These are phyloP conservation scores for Acidomyces sp. DNA, from an alignment of 495 filamentous ascomycete species.

Conservation along the genomic window DNA sequence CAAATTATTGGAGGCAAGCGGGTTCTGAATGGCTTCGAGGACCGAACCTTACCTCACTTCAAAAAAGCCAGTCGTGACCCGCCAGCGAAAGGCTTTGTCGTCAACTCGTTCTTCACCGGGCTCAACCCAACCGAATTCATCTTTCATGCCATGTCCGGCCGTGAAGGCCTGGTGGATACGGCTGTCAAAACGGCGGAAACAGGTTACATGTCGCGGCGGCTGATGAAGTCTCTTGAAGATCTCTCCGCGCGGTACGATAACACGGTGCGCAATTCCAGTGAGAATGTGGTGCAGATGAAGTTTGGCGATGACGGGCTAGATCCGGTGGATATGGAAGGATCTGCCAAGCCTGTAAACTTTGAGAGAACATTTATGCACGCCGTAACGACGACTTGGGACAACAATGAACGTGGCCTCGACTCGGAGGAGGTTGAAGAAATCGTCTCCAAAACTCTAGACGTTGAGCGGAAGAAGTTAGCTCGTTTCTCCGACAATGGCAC, in stretches of 20 bases:
- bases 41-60: constrained; percentile 88
- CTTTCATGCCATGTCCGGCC: constrained; percentile 95
- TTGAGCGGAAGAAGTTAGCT: constrained; percentile 38
- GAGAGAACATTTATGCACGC: constrained; percentile 82
- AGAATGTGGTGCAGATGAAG: constrained; percentile 85
- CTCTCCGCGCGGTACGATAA: constrained; percentile 82
- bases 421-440: constrained; percentile 60
- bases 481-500: constrained; percentile 16
- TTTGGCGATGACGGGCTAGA: constrained; percentile 92
- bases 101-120: constrained; percentile 96
- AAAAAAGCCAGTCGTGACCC: constrained; percentile 82
- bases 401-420: constrained; percentile 54
- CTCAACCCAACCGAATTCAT: constrained; percentile 81
- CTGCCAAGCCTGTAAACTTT: constrained; percentile 84
- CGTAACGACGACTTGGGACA: constrained; percentile 61
- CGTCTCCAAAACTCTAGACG: constrained; percentile 49
- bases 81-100: constrained; percentile 89
- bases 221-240: constrained; percentile 98
- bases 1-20: constrained; percentile 91
- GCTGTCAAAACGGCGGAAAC: constrained; percentile 98
- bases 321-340: constrained; percentile 94
- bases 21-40: constrained; percentile 92
- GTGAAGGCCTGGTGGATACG: constrained; percentile 98
- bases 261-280: constrained; percentile 79
- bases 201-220: constrained; percentile 92